Conservation (phyloP, 345 rosid genomes). For the Heritiera fomes region DNA sequence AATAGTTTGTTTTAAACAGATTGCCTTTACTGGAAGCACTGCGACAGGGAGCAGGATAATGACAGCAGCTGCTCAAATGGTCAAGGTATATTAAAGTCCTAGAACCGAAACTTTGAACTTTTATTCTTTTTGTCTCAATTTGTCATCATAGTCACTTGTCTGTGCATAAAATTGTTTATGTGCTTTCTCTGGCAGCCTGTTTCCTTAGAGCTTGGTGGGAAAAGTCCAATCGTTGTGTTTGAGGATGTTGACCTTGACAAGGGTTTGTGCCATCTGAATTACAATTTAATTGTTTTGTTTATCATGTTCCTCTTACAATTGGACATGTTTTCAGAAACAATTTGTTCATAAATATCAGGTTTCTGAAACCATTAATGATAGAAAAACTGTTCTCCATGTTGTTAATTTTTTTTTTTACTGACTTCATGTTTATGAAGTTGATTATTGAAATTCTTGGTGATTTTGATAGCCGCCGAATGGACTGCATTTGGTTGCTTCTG, state of each 20-base stretch:
- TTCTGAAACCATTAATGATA: background rate
- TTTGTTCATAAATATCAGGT: slow-evolving; percentile 16
- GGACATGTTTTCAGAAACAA: slow-evolving; percentile 11
- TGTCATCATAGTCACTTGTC: slow-evolving; percentile 1
- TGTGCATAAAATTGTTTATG: slow-evolving; percentile 13
- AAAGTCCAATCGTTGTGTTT: slow-evolving; percentile 91
- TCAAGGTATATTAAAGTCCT: slow-evolving; percentile 56
- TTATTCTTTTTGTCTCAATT: slow-evolving; percentile 1
- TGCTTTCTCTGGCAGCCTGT: slow-evolving; percentile 63
- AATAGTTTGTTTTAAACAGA: slow-evolving; percentile 40
- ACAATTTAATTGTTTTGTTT: background rate
- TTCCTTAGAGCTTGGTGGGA: slow-evolving; percentile 95
- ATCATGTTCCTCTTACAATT: background rate
- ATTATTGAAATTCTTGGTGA: slow-evolving; percentile 21
- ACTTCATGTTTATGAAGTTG: slow-evolving; percentile 15
- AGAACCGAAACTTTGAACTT: background rate
- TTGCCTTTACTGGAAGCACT: slow-evolving; percentile 95
- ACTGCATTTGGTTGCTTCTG: slow-evolving; percentile 88
- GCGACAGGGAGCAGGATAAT: slow-evolving; percentile 83
- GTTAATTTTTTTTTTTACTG: background rate
- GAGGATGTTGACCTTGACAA: slow-evolving; percentile 89
- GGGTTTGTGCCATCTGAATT: slow-evolving; percentile 46
- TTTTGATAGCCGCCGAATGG: slow-evolving; percentile 81
- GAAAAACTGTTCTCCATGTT: background rate
- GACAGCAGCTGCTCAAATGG: slow-evolving; percentile 80